Evolutionary conservation across 164 flowering plant species (phyloP).

Genomic region (Euptelea pleiosperma): DNA sequence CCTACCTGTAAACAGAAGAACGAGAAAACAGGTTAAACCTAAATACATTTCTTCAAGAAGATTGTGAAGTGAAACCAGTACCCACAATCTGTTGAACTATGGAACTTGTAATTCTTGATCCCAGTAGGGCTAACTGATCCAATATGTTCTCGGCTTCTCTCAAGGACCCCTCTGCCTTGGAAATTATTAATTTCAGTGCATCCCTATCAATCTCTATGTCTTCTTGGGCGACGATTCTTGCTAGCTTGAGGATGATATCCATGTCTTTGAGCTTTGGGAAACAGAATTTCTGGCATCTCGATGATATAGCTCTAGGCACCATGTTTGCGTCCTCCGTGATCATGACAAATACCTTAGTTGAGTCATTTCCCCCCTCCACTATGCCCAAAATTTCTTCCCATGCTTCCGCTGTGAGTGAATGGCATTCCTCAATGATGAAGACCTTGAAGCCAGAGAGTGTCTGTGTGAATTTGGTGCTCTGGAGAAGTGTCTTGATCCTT

Average conservation of each 20-base stretch:
- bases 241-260: conserved; percentile 26
- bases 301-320: conserved; percentile 24
- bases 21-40: not conserved
- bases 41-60: not conserved
- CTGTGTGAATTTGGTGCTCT: conserved; percentile 26
- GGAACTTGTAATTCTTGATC: conserved; percentile 27
- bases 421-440: conserved; percentile 35
- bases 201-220: conserved; percentile 27
- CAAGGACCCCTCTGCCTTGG: conserved; percentile 40
- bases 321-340: conserved; percentile 21
- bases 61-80: conserved; percentile 4
- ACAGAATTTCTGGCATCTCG: conserved; percentile 40
- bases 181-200: conserved; percentile 30
- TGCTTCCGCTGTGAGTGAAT: conserved; percentile 22
- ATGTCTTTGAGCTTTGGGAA: conserved; percentile 31
- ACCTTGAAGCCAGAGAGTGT: conserved; percentile 24
- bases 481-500: conserved; percentile 29
- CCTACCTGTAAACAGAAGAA: conserved; percentile 29
- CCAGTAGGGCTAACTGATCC: conserved; percentile 34
- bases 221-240: conserved; percentile 28
- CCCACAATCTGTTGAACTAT: conserved; percentile 38
- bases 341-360: conserved; percentile 25
- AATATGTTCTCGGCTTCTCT: conserved; percentile 42
- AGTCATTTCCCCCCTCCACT: conserved; percentile 9
- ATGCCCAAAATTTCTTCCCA: conserved; percentile 35